phyloP scores from a whole-genome alignment of 2,329 filamentous ascomycete genomes.

The Penicillium sp. region DNA sequence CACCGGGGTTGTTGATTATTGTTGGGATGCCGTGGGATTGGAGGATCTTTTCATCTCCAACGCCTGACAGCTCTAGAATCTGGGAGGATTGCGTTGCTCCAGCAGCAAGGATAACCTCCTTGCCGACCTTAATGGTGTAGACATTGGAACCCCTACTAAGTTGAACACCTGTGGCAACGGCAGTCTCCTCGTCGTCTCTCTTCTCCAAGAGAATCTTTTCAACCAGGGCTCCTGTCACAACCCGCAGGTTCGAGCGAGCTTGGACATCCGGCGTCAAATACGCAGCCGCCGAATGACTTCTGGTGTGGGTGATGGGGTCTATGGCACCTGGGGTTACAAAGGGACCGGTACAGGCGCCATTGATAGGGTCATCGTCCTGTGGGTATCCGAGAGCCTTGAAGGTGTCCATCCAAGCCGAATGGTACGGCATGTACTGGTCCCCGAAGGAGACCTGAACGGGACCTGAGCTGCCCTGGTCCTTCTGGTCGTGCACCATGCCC shows the following conservation, averaged over 20 bases:
- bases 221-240: slow-evolving; percentile 17
- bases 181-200: neutral
- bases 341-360: slow-evolving; percentile 10
- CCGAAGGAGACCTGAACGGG: slow-evolving; percentile 14
- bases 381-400: slow-evolving; percentile 16
- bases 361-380: slow-evolving; percentile 17
- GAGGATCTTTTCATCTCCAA: slow-evolving; percentile 50
- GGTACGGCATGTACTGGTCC: slow-evolving; percentile 18
- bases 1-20: slow-evolving; percentile 44
- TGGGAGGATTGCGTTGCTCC: slow-evolving; percentile 57
- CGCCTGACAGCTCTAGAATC: slow-evolving; percentile 58
- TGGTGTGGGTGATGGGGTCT: slow-evolving; percentile 14
- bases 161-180: slow-evolving; percentile 18
- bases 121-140: slow-evolving; percentile 30
- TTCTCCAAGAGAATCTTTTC: slow-evolving; percentile 14
- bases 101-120: slow-evolving; percentile 58
- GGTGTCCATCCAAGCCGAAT: slow-evolving; percentile 15
- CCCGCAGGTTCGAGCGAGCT: slow-evolving; percentile 15
- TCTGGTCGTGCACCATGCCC: slow-evolving; percentile 2
- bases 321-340: slow-evolving; percentile 16
- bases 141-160: slow-evolving; percentile 19
- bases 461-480: slow-evolving; percentile 8
- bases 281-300: slow-evolving; percentile 18
- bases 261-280: slow-evolving; percentile 12
- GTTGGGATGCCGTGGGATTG: slow-evolving; percentile 40